Conservation (phyloP, 2,329 filamentous ascomycete genomes). For the Colletotrichum coccodes region DNA sequence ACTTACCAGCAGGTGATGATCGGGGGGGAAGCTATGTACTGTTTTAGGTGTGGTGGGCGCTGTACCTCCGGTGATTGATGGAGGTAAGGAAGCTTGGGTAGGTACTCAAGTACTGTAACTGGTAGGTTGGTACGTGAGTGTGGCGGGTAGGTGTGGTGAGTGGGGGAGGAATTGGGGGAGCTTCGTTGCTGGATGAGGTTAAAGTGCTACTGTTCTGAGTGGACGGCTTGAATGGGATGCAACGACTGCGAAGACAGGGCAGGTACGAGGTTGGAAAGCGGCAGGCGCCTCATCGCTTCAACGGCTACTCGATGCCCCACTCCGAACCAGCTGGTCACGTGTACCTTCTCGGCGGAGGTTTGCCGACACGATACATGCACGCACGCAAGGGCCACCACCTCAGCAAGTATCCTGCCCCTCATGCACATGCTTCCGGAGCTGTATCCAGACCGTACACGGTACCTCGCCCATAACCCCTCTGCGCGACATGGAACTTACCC, state of each 20-base stretch:
- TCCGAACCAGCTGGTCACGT: not conserved
- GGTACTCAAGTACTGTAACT: not conserved
- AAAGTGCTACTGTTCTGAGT: not conserved
- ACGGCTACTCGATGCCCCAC: conserved; percentile 13
- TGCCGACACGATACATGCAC: not conserved
- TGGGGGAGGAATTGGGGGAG: not conserved
- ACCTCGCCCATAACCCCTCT: conserved; percentile 21
- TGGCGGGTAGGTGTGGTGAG: not conserved
- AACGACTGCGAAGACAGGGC: not conserved
- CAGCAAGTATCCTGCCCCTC: conserved; percentile 25
- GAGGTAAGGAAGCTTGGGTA: not conserved
- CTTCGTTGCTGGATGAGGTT: not conserved
- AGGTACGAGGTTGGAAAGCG: conserved; percentile 16
- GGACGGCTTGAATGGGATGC: conserved; percentile 7
- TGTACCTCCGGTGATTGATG: not conserved
- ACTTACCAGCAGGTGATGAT: conserved; percentile 26
- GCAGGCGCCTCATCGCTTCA: conserved; percentile 13
- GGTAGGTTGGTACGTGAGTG: not conserved
- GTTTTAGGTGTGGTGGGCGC: not conserved
- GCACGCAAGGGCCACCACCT: conserved; percentile 5
- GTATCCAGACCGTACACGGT: conserved; percentile 12
- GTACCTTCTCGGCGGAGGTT: not conserved
- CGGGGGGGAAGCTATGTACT: conserved; percentile 15
- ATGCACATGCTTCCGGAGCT: conserved; percentile 30
- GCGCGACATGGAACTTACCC: conserved; percentile 21